Conservation (phyloP, 768 basidiomycete species). For the Agaricus blazei region DNA sequence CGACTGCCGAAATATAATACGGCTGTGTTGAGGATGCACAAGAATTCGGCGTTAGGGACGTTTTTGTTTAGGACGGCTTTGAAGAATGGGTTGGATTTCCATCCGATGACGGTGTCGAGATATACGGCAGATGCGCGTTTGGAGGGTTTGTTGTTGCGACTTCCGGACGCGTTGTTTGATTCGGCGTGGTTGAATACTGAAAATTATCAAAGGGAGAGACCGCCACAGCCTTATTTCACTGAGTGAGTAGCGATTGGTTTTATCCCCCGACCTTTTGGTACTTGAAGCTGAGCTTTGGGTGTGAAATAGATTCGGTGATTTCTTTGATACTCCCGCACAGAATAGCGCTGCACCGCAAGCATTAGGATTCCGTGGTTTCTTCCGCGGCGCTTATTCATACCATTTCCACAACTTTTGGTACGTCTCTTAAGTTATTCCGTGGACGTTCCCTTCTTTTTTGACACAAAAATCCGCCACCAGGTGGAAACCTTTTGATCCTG, state of each 20-base stretch:
- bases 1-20: constrained; percentile 90
- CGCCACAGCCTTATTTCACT: constrained; percentile 89
- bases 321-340: constrained; percentile 70
- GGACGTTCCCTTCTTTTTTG: not conserved
- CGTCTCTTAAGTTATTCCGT: constrained; percentile 16
- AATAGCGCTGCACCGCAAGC: constrained; percentile 77
- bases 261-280: not conserved
- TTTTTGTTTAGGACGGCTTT: constrained; percentile 91
- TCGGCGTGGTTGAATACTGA: constrained; percentile 94
- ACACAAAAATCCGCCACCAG: constrained; percentile 29
- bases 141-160: constrained; percentile 67
- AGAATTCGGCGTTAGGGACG: constrained; percentile 80
- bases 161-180: constrained; percentile 92
- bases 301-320: constrained; percentile 63
- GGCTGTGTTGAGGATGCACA: constrained; percentile 85
- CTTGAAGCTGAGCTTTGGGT: constrained; percentile 1
- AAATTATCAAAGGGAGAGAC: constrained; percentile 82
- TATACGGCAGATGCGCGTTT: constrained; percentile 83
- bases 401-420: constrained; percentile 94
- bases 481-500: constrained; percentile 91
- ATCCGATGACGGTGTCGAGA: constrained; percentile 85
- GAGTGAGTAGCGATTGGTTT: constrained; percentile 41
- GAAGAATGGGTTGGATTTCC: constrained; percentile 90
- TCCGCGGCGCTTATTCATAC: constrained; percentile 88
- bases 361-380: constrained; percentile 87